phyloP scores from a whole-genome alignment of 768 basidiomycete genomes.

The Termitomyces sp. region DNA sequence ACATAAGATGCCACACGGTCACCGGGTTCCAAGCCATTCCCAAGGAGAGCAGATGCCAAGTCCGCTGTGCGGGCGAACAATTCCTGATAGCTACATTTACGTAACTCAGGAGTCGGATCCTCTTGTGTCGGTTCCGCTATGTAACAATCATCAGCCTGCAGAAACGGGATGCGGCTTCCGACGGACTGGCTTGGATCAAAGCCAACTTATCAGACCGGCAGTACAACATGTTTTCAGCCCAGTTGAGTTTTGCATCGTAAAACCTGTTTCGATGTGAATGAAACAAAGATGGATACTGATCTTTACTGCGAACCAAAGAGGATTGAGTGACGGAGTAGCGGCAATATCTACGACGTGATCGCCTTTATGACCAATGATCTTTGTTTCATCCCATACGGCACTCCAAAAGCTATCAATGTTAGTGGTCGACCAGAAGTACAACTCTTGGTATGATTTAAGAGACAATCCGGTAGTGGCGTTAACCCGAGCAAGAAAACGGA shows the following conservation, averaged over 20 bases:
- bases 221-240: slow-evolving; percentile 76
- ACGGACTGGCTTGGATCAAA: slow-evolving; percentile 65
- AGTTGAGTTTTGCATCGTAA: slow-evolving; percentile 58
- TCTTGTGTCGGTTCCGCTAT: slow-evolving; percentile 61
- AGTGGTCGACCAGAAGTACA: slow-evolving; percentile 60
- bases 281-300: slow-evolving; percentile 1
- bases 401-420: slow-evolving; percentile 65
- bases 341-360: slow-evolving; percentile 48
- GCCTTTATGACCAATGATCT: slow-evolving; percentile 59
- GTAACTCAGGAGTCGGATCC: slow-evolving; percentile 35
- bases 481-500: slow-evolving; percentile 42
- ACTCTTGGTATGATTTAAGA: slow-evolving; percentile 52
- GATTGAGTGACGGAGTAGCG: slow-evolving; percentile 53
- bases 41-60: slow-evolving; percentile 50
- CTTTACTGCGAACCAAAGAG: slow-evolving; percentile 48
- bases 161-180: slow-evolving; percentile 8
- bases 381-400: slow-evolving; percentile 64
- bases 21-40: slow-evolving; percentile 49
- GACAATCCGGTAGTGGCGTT: slow-evolving; percentile 40
- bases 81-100: slow-evolving; percentile 47
- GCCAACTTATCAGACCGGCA: slow-evolving; percentile 52
- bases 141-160: slow-evolving; percentile 11
- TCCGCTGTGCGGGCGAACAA: slow-evolving; percentile 53
- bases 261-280: slow-evolving; percentile 32
- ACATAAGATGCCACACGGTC: slow-evolving; percentile 64